Evolutionary conservation across 225 moss, liverwort and hornwort genomes (phyloP).

Genomic region (Neckera pumila): DNA sequence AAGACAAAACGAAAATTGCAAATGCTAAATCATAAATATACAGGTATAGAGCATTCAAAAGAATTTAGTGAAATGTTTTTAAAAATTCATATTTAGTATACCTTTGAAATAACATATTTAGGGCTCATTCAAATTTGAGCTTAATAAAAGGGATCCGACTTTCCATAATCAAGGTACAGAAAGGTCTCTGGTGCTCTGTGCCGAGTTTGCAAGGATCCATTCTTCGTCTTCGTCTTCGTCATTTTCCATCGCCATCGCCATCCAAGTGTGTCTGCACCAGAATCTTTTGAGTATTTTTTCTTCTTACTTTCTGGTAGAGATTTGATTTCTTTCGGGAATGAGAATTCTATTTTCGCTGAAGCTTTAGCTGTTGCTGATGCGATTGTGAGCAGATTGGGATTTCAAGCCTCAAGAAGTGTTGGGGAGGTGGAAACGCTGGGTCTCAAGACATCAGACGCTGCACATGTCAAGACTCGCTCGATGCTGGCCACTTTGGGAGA

Average conservation of each 20-base stretch:
- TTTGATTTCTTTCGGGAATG: not conserved
- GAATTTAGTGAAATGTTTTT: no score
- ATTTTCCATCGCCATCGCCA: not conserved
- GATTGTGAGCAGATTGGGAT: conserved; percentile 49
- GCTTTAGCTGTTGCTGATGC: not conserved
- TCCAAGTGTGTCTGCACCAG: not conserved
- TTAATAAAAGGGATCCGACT: no score
- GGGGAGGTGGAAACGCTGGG: conserved; percentile 44
- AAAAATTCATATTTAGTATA: no score
- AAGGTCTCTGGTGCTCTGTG: not conserved
- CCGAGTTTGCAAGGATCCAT: not conserved
- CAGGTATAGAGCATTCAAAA: no score
- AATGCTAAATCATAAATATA: no score
- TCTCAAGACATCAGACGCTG: conserved; percentile 44
- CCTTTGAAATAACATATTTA: no score
- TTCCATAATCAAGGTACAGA: conserved; percentile 57
- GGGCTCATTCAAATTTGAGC: no score
- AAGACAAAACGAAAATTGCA: no score
- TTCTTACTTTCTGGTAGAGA: not conserved
- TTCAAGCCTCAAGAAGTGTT: conserved; percentile 41
- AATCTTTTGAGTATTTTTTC: not conserved
- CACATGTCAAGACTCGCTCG: conserved; percentile 45
- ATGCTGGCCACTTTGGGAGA: conserved; percentile 83
- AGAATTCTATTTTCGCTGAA: not conserved
- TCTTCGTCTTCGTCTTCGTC: not conserved